phyloP scores from a whole-genome alignment of 306 rosid species.

The Quercus variabilis region DNA sequence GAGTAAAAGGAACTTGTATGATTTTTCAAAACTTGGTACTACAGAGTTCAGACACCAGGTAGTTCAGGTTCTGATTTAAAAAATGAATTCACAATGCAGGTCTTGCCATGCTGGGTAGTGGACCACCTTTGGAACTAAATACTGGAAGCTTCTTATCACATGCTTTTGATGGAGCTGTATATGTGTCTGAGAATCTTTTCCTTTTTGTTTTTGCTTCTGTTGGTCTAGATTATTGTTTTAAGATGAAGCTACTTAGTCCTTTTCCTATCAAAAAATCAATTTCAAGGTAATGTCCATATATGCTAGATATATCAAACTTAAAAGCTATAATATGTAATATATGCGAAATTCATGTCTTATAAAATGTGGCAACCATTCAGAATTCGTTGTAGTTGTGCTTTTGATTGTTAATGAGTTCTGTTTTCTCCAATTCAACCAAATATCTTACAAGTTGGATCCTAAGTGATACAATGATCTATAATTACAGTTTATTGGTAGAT shows the following conservation, averaged over 20 bases:
- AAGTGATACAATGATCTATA: no score
- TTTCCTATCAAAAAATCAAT: slow-evolving; percentile 51
- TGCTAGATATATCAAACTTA: not conserved
- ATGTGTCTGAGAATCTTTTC: slow-evolving; percentile 56
- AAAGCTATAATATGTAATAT: not conserved
- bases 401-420: not conserved
- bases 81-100: slow-evolving; percentile 48
- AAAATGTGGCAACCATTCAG: not conserved
- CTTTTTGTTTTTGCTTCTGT: slow-evolving; percentile 69
- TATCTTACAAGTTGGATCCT: not conserved
- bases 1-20: not conserved
- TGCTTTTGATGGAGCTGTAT: slow-evolving; percentile 58
- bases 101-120: slow-evolving; percentile 60
- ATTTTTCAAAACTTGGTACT: not conserved
- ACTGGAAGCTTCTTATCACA: slow-evolving; percentile 54
- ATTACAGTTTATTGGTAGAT: no score
- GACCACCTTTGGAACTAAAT: slow-evolving; percentile 50
- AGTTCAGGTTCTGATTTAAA: not conserved
- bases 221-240: slow-evolving; percentile 74
- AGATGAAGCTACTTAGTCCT: slow-evolving; percentile 56
- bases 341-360: not conserved
- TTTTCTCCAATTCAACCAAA: not conserved
- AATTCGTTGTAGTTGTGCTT: not conserved
- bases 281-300: slow-evolving; percentile 15
- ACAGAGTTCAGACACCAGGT: not conserved